Evolutionary conservation across 169 alveolate genomes (phyloP).

Genomic region (Plasmodium gaboni): DNA sequence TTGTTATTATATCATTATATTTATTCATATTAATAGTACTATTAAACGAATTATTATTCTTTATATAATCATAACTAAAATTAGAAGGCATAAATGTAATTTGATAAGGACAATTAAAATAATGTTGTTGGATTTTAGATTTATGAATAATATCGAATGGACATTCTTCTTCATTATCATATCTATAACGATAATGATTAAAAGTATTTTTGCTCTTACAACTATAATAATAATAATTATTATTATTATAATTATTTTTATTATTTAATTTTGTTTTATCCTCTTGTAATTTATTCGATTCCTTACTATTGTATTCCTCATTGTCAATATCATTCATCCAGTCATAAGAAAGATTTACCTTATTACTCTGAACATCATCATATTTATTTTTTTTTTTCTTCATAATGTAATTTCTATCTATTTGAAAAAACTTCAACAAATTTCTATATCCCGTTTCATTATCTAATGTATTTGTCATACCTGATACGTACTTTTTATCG

Average conservation of each 20-base stretch:
- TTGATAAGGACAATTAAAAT: conserved; percentile 75
- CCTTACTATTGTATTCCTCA: background rate
- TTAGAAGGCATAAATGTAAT: conserved; percentile 56
- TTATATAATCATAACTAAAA: background rate
- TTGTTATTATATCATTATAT: conserved; percentile 53
- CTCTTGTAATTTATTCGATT: background rate
- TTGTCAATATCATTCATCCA: background rate
- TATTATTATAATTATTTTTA: too few species aligned
- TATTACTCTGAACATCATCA: background rate
- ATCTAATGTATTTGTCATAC: conserved; percentile 22
- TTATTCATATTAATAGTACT: conserved; percentile 35
- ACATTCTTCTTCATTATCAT: background rate
- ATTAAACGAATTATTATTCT: conserved; percentile 4
- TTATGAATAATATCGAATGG: conserved; percentile 55
- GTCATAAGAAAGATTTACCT: background rate
- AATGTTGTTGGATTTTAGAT: conserved; percentile 75
- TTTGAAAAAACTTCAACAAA: conserved; percentile 28
- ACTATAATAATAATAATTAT: too few species aligned
- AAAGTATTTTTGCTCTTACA: background rate
- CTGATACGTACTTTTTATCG: background rate
- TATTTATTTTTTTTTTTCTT: background rate
- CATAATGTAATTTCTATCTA: conserved; percentile 41
- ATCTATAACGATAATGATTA: conserved; percentile 62
- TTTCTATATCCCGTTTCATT: conserved; percentile 55
- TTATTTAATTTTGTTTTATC: background rate